A percentile compares a stretch with the other conserved stretches of the same genome.
phyloP scores from a whole-genome alignment of 805 yeast species.

The Candida chilensis region DNA sequence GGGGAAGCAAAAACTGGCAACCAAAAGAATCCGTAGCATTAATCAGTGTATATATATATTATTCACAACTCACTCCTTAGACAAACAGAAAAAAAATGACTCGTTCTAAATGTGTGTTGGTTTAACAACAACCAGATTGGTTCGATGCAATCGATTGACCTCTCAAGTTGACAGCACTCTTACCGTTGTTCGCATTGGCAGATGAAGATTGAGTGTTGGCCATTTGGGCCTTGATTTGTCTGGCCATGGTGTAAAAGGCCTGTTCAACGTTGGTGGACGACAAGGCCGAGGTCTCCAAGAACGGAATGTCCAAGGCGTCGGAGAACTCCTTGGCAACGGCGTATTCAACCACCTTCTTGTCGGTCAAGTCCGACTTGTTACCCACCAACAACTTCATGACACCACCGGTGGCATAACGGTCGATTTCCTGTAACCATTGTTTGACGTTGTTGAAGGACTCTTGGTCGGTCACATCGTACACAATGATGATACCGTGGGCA shows the following conservation, averaged over 20 bases:
- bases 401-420: constrained; percentile 96
- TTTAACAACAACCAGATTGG: constrained; percentile 37
- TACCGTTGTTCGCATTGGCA: constrained; percentile 23
- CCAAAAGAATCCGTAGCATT: no score
- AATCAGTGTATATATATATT: no score
- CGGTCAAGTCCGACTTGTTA: constrained; percentile 89
- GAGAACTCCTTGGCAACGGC: constrained; percentile 97
- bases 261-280: constrained; percentile 96
- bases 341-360: constrained; percentile 91
- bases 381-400: constrained; percentile 95
- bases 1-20: no score
- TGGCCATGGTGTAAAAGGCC: constrained; percentile 97
- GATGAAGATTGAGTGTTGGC: constrained; percentile 45
- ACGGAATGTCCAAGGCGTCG: constrained; percentile 88
- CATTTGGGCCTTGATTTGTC: constrained; percentile 96
- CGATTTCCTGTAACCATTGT: constrained; percentile 98
- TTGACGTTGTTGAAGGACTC: constrained; percentile 93
- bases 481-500: constrained; percentile 96
- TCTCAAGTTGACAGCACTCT: constrained; percentile 62
- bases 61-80: no score
- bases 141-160: constrained; percentile 49
- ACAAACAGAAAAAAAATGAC: no score
- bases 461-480: constrained; percentile 96
- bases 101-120: no score
- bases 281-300: constrained; percentile 93